These are phyloP conservation scores for Sideroxylon spinosum DNA, from an alignment of 179 eudicot species.

Conservation along the genomic window DNA sequence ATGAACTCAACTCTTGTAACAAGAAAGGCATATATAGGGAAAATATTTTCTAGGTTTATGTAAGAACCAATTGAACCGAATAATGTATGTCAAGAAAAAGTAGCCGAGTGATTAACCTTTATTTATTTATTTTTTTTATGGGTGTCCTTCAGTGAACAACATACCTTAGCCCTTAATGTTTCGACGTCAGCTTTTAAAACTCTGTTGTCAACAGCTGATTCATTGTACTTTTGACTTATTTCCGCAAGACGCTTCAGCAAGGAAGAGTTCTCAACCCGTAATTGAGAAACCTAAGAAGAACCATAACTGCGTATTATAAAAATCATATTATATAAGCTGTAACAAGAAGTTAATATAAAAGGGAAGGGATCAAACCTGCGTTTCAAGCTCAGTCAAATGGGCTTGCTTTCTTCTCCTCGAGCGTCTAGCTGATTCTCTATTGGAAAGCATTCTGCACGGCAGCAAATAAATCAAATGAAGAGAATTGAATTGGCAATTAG, in stretches of 20 bases:
- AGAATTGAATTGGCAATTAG: too few species aligned
- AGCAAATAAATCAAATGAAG: too few species aligned
- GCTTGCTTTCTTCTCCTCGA: conserved; percentile 95
- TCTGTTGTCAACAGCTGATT: conserved; percentile 95
- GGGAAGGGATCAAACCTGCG: conserved; percentile 50
- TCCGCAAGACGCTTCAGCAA: conserved; percentile 72
- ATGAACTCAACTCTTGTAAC: too few species aligned
- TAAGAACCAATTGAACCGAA: too few species aligned
- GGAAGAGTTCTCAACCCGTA: conserved; percentile 83
- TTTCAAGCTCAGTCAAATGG: conserved; percentile 83
- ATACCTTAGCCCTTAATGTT: conserved; percentile 92
- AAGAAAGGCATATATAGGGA: too few species aligned
- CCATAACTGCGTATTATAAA: not conserved
- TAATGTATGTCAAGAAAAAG: too few species aligned
- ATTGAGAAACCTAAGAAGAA: conserved; percentile 64
- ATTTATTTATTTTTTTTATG: too few species aligned
- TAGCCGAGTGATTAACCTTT: too few species aligned
- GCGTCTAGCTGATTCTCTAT: conserved; percentile 91
- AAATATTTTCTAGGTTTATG: too few species aligned
- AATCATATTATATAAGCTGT: too few species aligned
- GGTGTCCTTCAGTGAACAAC: not conserved
- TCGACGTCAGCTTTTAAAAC: conserved; percentile 94
- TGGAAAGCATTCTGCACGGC: conserved; percentile 73
- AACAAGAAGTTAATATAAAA: not conserved
- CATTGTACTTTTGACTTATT: conserved; percentile 81